Percentiles rank a stretch among this genome's conserved stretches.
These are phyloP conservation scores for Fonsecaea monophora DNA, from an alignment of 2,329 filamentous ascomycete species.

Conservation along the genomic window DNA sequence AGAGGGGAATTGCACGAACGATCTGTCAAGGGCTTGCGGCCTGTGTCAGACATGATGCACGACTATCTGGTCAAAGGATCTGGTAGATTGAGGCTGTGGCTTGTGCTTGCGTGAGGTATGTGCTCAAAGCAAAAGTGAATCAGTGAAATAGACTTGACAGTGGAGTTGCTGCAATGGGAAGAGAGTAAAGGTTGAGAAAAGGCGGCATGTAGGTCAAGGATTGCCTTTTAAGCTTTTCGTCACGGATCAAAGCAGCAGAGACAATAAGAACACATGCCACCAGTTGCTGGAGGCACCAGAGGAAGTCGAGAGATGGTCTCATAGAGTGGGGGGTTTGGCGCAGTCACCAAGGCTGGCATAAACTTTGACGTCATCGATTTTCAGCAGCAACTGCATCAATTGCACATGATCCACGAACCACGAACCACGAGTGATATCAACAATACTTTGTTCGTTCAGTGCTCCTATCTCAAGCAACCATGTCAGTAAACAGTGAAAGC, in stretches of 20 bases:
- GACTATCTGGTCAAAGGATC: conserved; percentile 29
- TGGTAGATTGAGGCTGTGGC: neutral
- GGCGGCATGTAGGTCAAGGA: neutral
- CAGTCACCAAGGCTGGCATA: neutral
- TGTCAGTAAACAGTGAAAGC: neutral
- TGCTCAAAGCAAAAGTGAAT: conserved; percentile 10
- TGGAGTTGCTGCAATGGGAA: conserved; percentile 6
- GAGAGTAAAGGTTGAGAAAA: conserved; percentile 8
- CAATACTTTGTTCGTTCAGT: neutral
- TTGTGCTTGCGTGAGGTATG: conserved; percentile 5
- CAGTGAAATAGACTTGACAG: neutral
- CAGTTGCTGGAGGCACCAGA: conserved; percentile 4
- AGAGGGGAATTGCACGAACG: conserved; percentile 40
- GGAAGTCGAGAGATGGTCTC: neutral
- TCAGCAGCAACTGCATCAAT: neutral
- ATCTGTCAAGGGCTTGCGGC: conserved; percentile 66
- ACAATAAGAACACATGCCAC: neutral
- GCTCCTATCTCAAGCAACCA: neutral
- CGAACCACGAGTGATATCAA: neutral
- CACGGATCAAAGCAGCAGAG: conserved; percentile 7
- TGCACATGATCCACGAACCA: neutral
- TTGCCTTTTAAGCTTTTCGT: conserved; percentile 9
- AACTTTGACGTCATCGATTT: neutral
- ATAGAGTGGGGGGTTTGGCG: neutral
- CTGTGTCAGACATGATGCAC: conserved; percentile 58